These are phyloP conservation scores for Lablab purpureus DNA, from an alignment of 306 rosid species.

Conservation along the genomic window DNA sequence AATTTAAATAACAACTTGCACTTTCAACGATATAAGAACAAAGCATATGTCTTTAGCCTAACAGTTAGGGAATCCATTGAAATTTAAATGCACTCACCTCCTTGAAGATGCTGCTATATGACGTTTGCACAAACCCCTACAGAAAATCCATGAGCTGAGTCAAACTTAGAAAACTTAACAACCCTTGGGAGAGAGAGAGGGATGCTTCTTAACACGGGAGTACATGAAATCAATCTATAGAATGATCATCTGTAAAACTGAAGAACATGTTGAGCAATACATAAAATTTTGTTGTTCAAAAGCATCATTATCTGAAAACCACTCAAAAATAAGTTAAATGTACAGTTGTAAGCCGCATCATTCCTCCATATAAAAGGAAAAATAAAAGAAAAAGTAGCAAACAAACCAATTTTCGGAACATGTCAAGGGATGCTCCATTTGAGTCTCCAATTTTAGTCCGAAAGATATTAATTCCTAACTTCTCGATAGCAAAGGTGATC, in stretches of 20 bases:
- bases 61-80: slow-evolving; percentile 14
- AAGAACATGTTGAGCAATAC: slow-evolving; percentile 7
- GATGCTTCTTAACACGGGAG: neutral
- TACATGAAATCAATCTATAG: slow-evolving; percentile 32
- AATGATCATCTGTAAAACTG: neutral
- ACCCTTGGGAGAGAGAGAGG: neutral
- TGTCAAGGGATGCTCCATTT: slow-evolving; percentile 73
- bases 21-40: slow-evolving; percentile 21
- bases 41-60: slow-evolving; percentile 5
- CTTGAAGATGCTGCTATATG: slow-evolving; percentile 76
- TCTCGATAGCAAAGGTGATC: slow-evolving; percentile 82
- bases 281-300: slow-evolving; percentile 12
- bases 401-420: slow-evolving; percentile 84
- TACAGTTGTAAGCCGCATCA: neutral
- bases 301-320: slow-evolving; percentile 5
- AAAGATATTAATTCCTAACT: slow-evolving; percentile 68
- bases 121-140: slow-evolving; percentile 82
- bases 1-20: slow-evolving; percentile 16
- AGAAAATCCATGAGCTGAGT: slow-evolving; percentile 48
- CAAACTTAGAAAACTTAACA: slow-evolving; percentile 35
- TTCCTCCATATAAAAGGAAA: slow-evolving; percentile 13
- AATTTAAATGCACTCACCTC: slow-evolving; percentile 65
- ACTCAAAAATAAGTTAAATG: slow-evolving; percentile 4
- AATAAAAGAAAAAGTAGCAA: slow-evolving; percentile 27
- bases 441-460: slow-evolving; percentile 85